Base-by-base conservation (phyloP, 2,329 filamentous ascomycete genomes). In the Alternaria dauci region DNA sequence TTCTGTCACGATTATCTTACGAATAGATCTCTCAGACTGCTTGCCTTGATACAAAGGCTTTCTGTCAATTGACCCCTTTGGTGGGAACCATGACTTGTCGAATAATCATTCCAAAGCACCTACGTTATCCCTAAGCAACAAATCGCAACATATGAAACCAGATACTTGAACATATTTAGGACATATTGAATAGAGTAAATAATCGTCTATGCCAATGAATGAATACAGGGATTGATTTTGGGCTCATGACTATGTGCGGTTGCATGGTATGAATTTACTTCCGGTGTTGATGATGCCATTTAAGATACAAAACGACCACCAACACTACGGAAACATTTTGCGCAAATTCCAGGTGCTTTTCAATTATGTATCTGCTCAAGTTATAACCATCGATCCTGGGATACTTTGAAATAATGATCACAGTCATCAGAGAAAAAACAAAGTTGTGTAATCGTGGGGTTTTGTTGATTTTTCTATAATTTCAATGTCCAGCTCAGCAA, bases 1-100 rank as follows among this genome's bases (percentile, higher is more conserved):
- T 54, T 58, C 46, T 54, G 50, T 47, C 42, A 58, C 42, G 50
- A 58, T 52, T 48, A 46, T 51, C 46, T 51, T 46, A 51, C 46
- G 57, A 59, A 59, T 56, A 59, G 52, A 59, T 56, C 38, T 56
- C 44, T 44, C 46, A 56, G 57, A 55, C 53, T 56, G 46, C 57
- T 47, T 51, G 57, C 46, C 52, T 59, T 32, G 42, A n/a, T 38
- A 4, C 20, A 6, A 30, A 42, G 38, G 50, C 42, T 42, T 47
- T 54, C 46, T 23, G 46, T 50, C 46, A 36, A 36, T 38, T 38
- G 20, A 50, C 14, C 46, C 46, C 32, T 50, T 38, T 20, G 36
- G 46, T 50, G 46, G 46, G 46, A 50, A 18, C 14, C 23, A 36
- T 50, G 32, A 38, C 30, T 50, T 11, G 4, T 38, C 20, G 14